Conservation (phyloP, 345 rosid genomes). For the Dipteronia dyeriana region DNA sequence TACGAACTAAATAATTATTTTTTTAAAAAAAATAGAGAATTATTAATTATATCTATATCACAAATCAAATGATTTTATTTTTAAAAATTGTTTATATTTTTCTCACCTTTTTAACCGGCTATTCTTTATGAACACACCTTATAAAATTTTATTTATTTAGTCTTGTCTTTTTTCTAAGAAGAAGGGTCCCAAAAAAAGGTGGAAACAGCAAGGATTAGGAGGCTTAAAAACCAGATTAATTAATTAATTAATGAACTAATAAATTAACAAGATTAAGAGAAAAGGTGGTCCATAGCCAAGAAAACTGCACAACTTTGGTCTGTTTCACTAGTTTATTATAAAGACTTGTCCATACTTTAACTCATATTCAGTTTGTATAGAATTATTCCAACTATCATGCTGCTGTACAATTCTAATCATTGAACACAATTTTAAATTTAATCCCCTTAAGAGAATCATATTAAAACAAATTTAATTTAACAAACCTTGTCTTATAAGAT, state of each 20-base stretch:
- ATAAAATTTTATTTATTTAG: background rate
- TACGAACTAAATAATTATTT: too few species aligned
- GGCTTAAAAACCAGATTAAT: background rate
- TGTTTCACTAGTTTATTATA: background rate
- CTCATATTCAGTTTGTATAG: conserved; percentile 24
- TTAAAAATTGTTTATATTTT: background rate
- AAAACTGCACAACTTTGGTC: conserved; percentile 9
- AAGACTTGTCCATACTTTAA: conserved; percentile 9
- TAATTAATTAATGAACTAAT: background rate
- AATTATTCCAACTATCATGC: conserved; percentile 29
- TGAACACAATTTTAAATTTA: conserved; percentile 15
- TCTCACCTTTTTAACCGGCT: background rate
- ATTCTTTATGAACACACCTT: background rate
- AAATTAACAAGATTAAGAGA: conserved; percentile 8
- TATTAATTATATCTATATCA: background rate
- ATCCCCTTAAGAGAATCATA: conserved; percentile 13
- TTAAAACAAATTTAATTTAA: conserved; percentile 2
- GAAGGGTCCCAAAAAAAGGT: conserved; percentile 27
- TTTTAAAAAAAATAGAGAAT: too few species aligned
- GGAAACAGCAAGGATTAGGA: conserved; percentile 28
- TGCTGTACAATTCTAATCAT: conserved; percentile 39
- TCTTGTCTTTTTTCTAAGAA: conserved; percentile 15
- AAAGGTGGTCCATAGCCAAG: conserved; percentile 23
- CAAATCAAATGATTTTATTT: background rate
- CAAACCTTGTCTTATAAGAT: conserved; percentile 18